Evolutionary conservation across 306 rosid species (phyloP).

Genomic region (Lathyrus tuberosus): DNA sequence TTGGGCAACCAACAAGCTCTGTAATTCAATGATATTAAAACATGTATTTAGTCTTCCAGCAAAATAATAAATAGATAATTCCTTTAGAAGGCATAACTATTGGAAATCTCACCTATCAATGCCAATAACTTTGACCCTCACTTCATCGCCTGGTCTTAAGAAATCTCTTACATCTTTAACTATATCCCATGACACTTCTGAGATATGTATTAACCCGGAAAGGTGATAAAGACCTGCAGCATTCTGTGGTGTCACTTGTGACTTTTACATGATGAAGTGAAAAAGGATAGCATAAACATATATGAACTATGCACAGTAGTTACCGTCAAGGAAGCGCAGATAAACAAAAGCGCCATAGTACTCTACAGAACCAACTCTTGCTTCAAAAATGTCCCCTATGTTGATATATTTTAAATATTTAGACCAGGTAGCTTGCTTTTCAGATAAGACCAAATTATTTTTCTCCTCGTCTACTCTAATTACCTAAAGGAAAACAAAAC

Average conservation of each 20-base stretch:
- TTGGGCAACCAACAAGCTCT: background rate
- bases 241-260: constrained; percentile 49
- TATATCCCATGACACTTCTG: constrained; percentile 97
- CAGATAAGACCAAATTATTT: constrained; percentile 73
- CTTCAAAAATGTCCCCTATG: constrained; percentile 77
- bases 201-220: constrained; percentile 85
- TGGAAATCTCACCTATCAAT: constrained; percentile 63
- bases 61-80: constrained; percentile 8
- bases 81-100: constrained; percentile 11
- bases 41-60: constrained; percentile 13
- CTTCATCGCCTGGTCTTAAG: constrained; percentile 66
- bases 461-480: constrained; percentile 78
- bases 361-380: constrained; percentile 70
- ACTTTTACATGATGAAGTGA: constrained; percentile 34
- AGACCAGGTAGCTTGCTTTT: constrained; percentile 84
- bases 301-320: constrained; percentile 20
- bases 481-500: constrained; percentile 61
- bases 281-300: constrained; percentile 1
- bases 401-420: constrained; percentile 65
- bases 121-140: constrained; percentile 67
- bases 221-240: constrained; percentile 88
- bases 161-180: constrained; percentile 84
- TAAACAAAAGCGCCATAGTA: constrained; percentile 92
- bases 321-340: constrained; percentile 84
- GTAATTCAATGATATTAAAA: constrained; percentile 8